Percentiles rank a stretch among this genome's conserved stretches.
These are phyloP conservation scores for Penicillium atrosanguineum DNA, from an alignment of 495 filamentous ascomycete species.

Conservation along the genomic window DNA sequence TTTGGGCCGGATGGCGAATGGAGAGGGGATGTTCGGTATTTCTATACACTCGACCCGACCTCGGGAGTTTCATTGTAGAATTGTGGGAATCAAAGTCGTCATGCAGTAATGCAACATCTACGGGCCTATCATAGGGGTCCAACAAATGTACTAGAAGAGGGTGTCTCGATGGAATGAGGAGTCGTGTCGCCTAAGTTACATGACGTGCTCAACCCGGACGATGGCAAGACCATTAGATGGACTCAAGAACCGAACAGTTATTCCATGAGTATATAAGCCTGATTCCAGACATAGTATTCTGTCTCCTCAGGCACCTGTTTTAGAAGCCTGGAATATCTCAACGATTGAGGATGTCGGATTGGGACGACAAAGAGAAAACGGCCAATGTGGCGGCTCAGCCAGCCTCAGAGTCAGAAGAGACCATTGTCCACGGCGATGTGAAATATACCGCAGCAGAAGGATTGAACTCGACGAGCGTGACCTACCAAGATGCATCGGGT, in stretches of 20 bases:
- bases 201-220: slow-evolving; percentile 5
- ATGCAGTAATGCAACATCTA: background rate
- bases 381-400: background rate
- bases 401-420: background rate
- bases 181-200: background rate
- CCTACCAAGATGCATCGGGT: slow-evolving; percentile 62
- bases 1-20: slow-evolving; percentile 1
- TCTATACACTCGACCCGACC: background rate
- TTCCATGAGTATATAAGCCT: background rate
- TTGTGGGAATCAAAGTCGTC: slow-evolving; percentile 1
- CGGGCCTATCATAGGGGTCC: background rate
- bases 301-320: too few species aligned
- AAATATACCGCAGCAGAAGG: slow-evolving; percentile 52
- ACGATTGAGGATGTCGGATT: background rate
- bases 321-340: background rate
- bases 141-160: background rate
- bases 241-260: background rate
- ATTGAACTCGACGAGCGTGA: slow-evolving; percentile 51
- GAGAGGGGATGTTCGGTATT: background rate
- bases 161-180: background rate
- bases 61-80: background rate
- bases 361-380: slow-evolving; percentile 6
- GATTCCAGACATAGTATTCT: background rate
- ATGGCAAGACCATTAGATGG: background rate
- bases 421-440: slow-evolving; percentile 37